Conservation (phyloP, 2,329 filamentous ascomycete genomes). For the Cladophialophora exuberans region DNA sequence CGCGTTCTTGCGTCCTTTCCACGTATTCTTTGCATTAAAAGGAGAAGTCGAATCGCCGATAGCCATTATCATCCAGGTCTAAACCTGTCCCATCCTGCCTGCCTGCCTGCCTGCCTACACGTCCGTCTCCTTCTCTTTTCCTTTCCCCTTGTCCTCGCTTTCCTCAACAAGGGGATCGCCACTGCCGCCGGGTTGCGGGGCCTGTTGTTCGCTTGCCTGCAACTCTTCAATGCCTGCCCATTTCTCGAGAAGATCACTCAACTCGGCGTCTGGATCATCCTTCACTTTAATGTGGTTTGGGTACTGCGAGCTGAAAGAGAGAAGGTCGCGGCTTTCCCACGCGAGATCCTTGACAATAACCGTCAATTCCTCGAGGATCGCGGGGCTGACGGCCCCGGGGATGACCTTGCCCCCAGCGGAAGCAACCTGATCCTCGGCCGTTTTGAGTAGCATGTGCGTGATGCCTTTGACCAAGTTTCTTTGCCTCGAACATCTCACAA, state of each 20-base stretch:
- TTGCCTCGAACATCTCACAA: conserved; percentile 14
- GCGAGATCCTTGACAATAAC: conserved; percentile 21
- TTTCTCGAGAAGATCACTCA: conserved; percentile 18
- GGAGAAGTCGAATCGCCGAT: no score
- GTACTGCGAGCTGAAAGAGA: conserved; percentile 20
- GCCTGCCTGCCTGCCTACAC: neutral
- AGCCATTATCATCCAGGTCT: neutral
- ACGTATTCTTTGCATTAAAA: no score
- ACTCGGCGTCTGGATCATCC: conserved; percentile 6
- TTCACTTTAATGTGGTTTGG: conserved; percentile 16
- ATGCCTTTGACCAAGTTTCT: conserved; percentile 19
- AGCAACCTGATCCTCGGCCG: conserved; percentile 12
- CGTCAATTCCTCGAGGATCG: conserved; percentile 10
- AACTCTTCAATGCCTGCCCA: conserved; percentile 10
- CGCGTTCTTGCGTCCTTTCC: no score
- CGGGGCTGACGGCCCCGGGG: neutral
- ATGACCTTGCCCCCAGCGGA: neutral
- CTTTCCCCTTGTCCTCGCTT: neutral
- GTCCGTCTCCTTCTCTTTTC: neutral
- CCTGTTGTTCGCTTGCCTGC: neutral
- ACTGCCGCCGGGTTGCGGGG: neutral
- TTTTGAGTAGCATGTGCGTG: conserved; percentile 21
- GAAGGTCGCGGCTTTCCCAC: conserved; percentile 16
- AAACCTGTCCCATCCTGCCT: neutral
- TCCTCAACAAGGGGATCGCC: neutral